Base-by-base conservation (phyloP, 352 stramenopile species). In the Globisporangium splendens region DNA sequence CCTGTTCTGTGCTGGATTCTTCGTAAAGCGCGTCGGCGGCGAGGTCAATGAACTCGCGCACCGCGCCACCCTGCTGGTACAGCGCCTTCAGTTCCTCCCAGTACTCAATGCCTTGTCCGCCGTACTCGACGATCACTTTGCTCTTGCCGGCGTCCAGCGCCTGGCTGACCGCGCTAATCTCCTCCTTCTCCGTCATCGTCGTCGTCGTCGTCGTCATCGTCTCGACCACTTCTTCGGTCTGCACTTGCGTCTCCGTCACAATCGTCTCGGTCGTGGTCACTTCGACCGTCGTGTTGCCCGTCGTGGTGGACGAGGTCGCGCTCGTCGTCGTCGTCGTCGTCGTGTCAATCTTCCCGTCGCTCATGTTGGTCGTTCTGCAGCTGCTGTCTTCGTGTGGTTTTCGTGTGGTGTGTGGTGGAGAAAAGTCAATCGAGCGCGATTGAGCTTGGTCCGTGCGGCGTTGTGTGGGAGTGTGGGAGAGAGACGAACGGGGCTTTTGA, bases 41-140 rank as follows among this genome's bases (percentile, higher is more conserved):
- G 3, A 46, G 50, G 18, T 79, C 65, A 38, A 93, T 79, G 55
- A 91, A 75, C 44, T 43, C 46, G 50, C 63, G 70, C 59, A 69
- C 65, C 17, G 24, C 55, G 56, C 54, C 61, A 2, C 49, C 68
- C 56, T 62, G 65, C 13, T 64, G 66, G 56, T 88, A 82, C 12
- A 91, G 69, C 21, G 51, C 46, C 20, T 65, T 57, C 49, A 95
- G 58, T 60, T 93, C 83, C 46, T 66, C 69, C 67, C 81, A 88
- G 70, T 89, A 93, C 20, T 69, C 64, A 44, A 72, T 70, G 31
- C 79, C 79, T 48, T 95, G 85, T 56, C 85, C 85, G 59, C 79
- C 78, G 62, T 89, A 93, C 65, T 89, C 68, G 18, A 75, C 61
- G 22, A 88, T 67, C 41, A 77, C 59, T 56, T 65, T 72, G 51